A percentile compares a stretch with the other conserved stretches of the same genome.
Evolutionary conservation across 441 rosid genomes (phyloP).

Genomic region (Eruca vesicaria): DNA sequence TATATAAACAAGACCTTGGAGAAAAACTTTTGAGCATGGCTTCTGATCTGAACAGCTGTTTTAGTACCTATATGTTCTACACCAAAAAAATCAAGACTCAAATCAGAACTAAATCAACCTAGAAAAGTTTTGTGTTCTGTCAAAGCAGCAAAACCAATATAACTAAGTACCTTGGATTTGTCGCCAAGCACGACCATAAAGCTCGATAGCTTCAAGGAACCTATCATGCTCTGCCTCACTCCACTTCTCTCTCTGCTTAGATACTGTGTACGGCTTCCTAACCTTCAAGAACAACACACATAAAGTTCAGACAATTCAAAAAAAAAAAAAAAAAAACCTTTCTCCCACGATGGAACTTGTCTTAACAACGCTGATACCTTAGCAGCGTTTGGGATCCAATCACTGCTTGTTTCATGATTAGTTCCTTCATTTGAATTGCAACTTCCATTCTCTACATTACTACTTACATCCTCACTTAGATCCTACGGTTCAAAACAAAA

Average conservation of each 20-base stretch:
- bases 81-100: neutral
- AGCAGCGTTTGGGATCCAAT: constrained; percentile 3
- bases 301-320: neutral
- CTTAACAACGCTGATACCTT: neutral
- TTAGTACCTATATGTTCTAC: constrained; percentile 85
- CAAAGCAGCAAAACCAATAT: neutral
- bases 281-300: constrained; percentile 35
- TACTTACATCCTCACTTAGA: constrained; percentile 29
- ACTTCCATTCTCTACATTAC: constrained; percentile 23
- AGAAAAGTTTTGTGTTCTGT: neutral
- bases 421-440: constrained; percentile 21
- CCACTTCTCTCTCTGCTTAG: constrained; percentile 91
- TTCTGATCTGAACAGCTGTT: constrained; percentile 87
- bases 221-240: constrained; percentile 80
- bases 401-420: constrained; percentile 14
- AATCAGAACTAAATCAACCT: neutral
- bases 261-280: constrained; percentile 78
- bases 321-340: too few relatives aligned
- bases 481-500: constrained; percentile 1
- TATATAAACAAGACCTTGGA: constrained; percentile 60
- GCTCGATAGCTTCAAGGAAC: constrained; percentile 81
- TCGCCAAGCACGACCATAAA: constrained; percentile 87
- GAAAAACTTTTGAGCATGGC: constrained; percentile 98
- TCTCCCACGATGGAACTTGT: neutral
- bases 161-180: constrained; percentile 81